Conservation (phyloP, 2,329 filamentous ascomycete genomes). For the Pseudogymnoascus destructans region DNA sequence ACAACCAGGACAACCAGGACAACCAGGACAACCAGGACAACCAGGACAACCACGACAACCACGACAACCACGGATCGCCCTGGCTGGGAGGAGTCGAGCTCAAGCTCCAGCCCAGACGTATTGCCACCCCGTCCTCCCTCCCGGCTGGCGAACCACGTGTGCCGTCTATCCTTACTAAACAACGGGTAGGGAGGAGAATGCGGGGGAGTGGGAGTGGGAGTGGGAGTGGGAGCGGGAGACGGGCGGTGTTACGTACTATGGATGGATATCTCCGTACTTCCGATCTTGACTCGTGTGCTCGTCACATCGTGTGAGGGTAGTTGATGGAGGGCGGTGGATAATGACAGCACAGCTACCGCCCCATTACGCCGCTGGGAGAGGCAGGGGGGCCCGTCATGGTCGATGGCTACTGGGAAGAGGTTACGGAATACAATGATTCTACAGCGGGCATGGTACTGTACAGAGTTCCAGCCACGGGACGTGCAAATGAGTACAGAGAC, state of each 20-base stretch:
- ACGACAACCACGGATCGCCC: background rate
- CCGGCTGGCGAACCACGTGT: conserved; percentile 1
- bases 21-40: too few species aligned
- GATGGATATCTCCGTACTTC: background rate
- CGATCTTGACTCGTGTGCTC: background rate
- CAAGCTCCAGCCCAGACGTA: background rate
- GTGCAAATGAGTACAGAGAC: background rate
- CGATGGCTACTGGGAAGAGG: background rate
- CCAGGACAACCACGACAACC: background rate
- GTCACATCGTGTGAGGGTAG: background rate
- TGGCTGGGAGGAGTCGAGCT: background rate
- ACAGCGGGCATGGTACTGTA: background rate
- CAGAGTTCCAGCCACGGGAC: background rate
- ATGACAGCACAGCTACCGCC: background rate
- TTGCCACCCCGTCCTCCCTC: background rate
- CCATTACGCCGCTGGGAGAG: background rate
- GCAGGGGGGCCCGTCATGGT: too few species aligned
- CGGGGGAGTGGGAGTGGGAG: background rate
- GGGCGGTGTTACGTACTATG: background rate
- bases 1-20: background rate
- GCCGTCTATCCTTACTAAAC: background rate
- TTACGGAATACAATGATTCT: background rate
- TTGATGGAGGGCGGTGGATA: background rate
- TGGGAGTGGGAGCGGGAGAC: background rate
- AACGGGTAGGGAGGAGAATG: background rate